Evolutionary conservation across 2,329 filamentous ascomycete genomes (phyloP), one percentile per base, ranked within the genome.

Genomic region (Cytospora paraplurivora): DNA sequence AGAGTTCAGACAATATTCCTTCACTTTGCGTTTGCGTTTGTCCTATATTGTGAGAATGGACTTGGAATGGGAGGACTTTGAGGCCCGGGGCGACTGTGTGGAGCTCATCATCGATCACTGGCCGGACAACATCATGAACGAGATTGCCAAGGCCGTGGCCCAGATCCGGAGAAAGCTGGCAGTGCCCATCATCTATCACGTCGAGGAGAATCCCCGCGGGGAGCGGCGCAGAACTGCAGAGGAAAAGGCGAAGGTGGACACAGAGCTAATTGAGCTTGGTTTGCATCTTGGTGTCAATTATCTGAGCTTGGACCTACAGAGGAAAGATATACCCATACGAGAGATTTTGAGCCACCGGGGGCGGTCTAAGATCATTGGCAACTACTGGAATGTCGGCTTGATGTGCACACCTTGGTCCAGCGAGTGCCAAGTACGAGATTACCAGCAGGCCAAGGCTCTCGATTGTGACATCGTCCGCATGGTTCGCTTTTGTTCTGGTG

Each of bases 231-330:
- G 78, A 37, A 49, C 74, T 2, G 67, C 70, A 4, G 75, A 76
- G 13, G 78, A 80, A 65, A 76, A 73, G 62, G 72, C 78, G 59
- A 57, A 72, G 7, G 72, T 78, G 59, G 88, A 89, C 69, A 73
- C 85, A 15, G 79, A 83, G 61, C 75, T 90, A 34, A 77, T 89
- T 27, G 80, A 85, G 49, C 85, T 89, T 66, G 88, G 87, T 6
- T 75, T 90, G 27, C 84, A 88, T 15, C 79, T 91, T 52, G 86
- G 84, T 1, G 86, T 88, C 2, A 88, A 90, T 59, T 91, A 86
- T 68, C 70, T 87, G 58, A 86, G 84, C 38, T 75, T 91, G 6
- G 87, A 91, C 70, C 74, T 91, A 17, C 82, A 84, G 38, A 79
- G 86, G 41, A 81, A 78, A 47, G 78, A 84, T 54, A 73, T 75